A percentile compares a stretch with the other conserved stretches of the same genome.
These are phyloP conservation scores for Fusarium piperis DNA, from an alignment of 2,329 filamentous ascomycete genomes.

Conservation along the genomic window DNA sequence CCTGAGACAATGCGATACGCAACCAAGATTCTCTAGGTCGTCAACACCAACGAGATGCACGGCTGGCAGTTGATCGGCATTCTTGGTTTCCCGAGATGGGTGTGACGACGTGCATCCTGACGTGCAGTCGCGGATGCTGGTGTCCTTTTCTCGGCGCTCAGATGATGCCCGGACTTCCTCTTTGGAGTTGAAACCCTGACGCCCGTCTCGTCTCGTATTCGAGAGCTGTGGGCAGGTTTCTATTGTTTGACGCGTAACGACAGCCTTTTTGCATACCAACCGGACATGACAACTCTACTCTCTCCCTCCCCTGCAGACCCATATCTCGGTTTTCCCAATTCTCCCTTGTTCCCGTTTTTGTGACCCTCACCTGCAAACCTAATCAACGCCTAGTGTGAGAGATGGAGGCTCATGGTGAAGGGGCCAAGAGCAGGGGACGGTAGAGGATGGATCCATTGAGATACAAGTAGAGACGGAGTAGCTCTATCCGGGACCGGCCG, in stretches of 20 bases:
- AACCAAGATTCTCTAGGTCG: neutral
- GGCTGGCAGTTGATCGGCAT: constrained; percentile 35
- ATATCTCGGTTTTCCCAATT: constrained; percentile 2
- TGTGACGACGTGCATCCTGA: constrained; percentile 23
- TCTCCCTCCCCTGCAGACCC: neutral
- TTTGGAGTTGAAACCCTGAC: neutral
- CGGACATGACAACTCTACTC: neutral
- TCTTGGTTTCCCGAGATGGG: constrained; percentile 12
- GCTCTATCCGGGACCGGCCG: constrained; percentile 28
- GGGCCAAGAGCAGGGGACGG: constrained; percentile 1
- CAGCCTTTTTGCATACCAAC: neutral
- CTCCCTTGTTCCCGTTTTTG: constrained; percentile 7
- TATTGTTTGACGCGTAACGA: constrained; percentile 26
- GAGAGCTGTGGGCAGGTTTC: neutral
- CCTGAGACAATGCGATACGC: constrained; percentile 1
- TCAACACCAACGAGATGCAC: constrained; percentile 17
- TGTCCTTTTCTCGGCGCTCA: neutral
- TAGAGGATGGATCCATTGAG: neutral
- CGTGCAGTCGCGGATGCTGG: constrained; percentile 26
- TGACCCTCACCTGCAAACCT: constrained; percentile 27
- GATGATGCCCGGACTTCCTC: neutral
- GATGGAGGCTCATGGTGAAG: constrained; percentile 14
- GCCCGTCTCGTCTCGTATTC: constrained; percentile 6
- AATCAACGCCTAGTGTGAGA: neutral
- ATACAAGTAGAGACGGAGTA: neutral